Evolutionary conservation across 805 yeast species (phyloP), one percentile per base, ranked within the genome.

Genomic region (Millerago galiae): DNA sequence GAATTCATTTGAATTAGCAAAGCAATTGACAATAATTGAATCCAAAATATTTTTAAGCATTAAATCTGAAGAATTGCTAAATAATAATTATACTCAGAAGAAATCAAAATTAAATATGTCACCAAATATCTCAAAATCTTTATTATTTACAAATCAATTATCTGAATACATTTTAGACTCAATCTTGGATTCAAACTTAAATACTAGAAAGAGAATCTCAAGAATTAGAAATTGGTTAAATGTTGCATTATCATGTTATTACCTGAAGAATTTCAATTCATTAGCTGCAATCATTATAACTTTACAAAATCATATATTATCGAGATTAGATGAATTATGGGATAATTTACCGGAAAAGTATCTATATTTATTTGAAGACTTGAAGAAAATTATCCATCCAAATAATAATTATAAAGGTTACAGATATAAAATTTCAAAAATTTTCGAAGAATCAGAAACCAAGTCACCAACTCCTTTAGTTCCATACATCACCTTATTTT

Each of bases 271-370:
- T 57, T 84, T 79, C 65, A 85, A 85, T 56, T 80, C 93, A 0
- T 65, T 85, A 47, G 90, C 91, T 2, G 82, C 91, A 1, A 81
- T 85, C 36, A 77, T 85, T 66, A 83, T 89, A 1, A 72, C 89
- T 2, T 65, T 85, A 47, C 95, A 85, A 57, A 80, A 83, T 40
- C 85, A 81, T 56, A 70, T 81, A 34, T 65, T 85, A 34, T 78
- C 87, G 0, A 69, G 93, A 58, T 60, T 84, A 40, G 59, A 68
- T n/a, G 66, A 61, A 34, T 56, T 84, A 9, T 83, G 90, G 90
- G 64, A 59, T 2, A 72, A 66, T 1, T 57, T 84, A 30, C 70
- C 79, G 1, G 74, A 66, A 3, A 83, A 83, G 51, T 83, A 83
- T 53, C 63, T 61, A 13, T 83, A 77, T 32, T 62, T 84, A 40